A percentile compares a stretch with the other conserved stretches of the same genome.
Conservation (phyloP, 208 protist species). For the Angomonas deanei region DNA sequence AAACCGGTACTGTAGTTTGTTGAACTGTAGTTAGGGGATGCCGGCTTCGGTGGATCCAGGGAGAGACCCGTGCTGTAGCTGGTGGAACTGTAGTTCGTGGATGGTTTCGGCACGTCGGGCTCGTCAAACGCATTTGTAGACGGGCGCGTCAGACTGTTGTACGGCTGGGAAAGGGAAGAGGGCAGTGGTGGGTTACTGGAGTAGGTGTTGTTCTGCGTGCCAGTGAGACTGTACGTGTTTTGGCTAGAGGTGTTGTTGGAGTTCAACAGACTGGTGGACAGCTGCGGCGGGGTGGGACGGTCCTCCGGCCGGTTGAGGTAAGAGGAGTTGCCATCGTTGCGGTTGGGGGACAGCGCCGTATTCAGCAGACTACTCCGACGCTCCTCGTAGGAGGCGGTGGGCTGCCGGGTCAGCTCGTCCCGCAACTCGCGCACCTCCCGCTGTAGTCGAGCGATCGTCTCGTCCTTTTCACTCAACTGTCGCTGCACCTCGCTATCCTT, state of each 20-base stretch:
- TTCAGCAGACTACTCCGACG: not conserved
- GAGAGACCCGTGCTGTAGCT: not conserved
- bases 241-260: no score
- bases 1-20: not conserved
- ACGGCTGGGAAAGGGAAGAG: no score
- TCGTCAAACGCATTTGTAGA: no score
- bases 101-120: not conserved
- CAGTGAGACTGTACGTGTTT: not conserved
- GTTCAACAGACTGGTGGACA: no score
- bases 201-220: not conserved
- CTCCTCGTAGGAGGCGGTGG: not conserved
- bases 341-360: not conserved
- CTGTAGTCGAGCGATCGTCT: conserved; percentile 33
- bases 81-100: not conserved
- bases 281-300: not conserved
- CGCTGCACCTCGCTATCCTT: conserved; percentile 29
- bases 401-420: conserved; percentile 16
- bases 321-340: not conserved
- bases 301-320: not conserved
- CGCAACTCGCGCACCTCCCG: conserved; percentile 36
- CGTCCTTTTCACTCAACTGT: conserved; percentile 31
- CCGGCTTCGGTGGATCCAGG: not conserved
- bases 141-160: no score
- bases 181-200: not conserved
- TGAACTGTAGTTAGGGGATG: not conserved